phyloP scores from a whole-genome alignment of 2,329 filamentous ascomycete species.

The Exophiala viscosa region DNA sequence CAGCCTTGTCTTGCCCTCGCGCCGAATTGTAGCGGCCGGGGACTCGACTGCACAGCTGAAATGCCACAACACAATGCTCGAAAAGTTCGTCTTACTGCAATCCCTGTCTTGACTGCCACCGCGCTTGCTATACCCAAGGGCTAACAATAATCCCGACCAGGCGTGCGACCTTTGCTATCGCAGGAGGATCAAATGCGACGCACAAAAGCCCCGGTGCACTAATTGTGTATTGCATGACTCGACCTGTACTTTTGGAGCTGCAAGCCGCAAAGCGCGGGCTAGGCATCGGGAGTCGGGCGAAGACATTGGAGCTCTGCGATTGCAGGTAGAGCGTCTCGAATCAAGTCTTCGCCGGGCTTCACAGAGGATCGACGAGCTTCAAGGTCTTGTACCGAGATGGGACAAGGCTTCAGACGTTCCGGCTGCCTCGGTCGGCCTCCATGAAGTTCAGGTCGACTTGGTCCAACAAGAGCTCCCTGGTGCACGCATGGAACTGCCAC shows the following conservation, averaged over 20 bases:
- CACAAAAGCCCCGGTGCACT: slow-evolving; percentile 34
- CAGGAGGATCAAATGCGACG: slow-evolving; percentile 37
- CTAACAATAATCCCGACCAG: slow-evolving; percentile 3
- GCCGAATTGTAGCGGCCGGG: not conserved
- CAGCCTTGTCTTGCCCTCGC: not conserved
- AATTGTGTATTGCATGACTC: slow-evolving; percentile 30
- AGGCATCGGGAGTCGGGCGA: slow-evolving; percentile 1
- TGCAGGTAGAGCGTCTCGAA: slow-evolving; percentile 2
- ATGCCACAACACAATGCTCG: slow-evolving; percentile 1
- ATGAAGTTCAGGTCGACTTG: not conserved
- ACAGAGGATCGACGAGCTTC: slow-evolving; percentile 2
- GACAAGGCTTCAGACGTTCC: not conserved
- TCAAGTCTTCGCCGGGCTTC: slow-evolving; percentile 2
- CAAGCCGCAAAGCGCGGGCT: slow-evolving; percentile 5
- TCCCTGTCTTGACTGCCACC: not conserved
- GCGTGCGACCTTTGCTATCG: slow-evolving; percentile 36
- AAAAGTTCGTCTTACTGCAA: not conserved
- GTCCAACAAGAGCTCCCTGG: not conserved
- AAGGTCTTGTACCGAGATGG: not conserved
- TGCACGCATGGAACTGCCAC: slow-evolving; percentile 6
- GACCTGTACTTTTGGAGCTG: slow-evolving; percentile 8
- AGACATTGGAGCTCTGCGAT: not conserved
- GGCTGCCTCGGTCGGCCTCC: not conserved
- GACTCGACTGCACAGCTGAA: not conserved
- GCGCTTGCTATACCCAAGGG: not conserved